These are phyloP conservation scores for Cutaneotrichosporon cavernicola DNA, from an alignment of 1,284 basidiomycete genomes.

Conservation along the genomic window DNA sequence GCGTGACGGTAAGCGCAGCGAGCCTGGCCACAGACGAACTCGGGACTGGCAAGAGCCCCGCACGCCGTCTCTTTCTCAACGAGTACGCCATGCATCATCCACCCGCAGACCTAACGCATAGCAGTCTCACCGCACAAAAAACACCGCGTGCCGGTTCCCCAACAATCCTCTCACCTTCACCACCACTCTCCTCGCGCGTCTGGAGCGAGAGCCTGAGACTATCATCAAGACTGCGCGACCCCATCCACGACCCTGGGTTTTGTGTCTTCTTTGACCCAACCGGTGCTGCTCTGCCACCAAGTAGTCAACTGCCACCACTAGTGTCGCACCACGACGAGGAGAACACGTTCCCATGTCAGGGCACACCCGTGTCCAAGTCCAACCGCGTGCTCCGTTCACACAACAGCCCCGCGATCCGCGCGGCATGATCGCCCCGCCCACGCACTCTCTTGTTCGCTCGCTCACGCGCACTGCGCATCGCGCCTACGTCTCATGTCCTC, in stretches of 20 bases:
- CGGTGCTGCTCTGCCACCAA: neutral
- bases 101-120: neutral
- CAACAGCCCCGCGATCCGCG: conserved; percentile 7
- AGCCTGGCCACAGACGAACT: conserved; percentile 23
- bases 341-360: conserved; percentile 5
- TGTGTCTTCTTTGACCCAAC: neutral
- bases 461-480: neutral
- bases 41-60: conserved; percentile 22
- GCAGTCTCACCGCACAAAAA: neutral
- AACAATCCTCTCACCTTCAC: neutral
- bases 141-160: neutral
- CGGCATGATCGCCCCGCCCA: neutral
- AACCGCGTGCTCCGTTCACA: neutral
- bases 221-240: neutral
- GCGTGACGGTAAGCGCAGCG: neutral
- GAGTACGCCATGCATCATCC: conserved; percentile 2
- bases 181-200: neutral
- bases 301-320: neutral
- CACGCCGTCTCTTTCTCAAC: conserved; percentile 18
- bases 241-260: conserved; percentile 5
- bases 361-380: neutral
- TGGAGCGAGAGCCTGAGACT: neutral
- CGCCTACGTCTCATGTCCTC: neutral
- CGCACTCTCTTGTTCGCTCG: neutral
- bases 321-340: conserved; percentile 2